These are phyloP conservation scores for Huntiella abstrusa DNA, from an alignment of 2,329 filamentous ascomycete genomes.

Conservation along the genomic window DNA sequence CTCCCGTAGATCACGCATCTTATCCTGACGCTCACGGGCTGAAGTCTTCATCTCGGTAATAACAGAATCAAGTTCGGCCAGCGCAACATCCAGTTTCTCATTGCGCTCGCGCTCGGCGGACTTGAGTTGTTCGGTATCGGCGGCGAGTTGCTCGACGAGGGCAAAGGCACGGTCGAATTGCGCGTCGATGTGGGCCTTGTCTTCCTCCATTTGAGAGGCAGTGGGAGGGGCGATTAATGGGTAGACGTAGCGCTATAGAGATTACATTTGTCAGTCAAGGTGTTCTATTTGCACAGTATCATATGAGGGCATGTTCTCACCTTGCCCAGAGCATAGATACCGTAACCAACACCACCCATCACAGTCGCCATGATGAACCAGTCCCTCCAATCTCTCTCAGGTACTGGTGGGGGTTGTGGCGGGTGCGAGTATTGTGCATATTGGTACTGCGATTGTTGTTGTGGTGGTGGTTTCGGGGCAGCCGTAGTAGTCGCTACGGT, in stretches of 20 bases:
- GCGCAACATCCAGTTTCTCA: constrained; percentile 59
- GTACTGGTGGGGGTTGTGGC: constrained; percentile 34
- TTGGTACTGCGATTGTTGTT: constrained; percentile 23
- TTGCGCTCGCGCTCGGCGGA: constrained; percentile 69
- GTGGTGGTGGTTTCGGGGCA: constrained; percentile 22
- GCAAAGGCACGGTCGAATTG: constrained; percentile 85
- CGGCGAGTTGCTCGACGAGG: constrained; percentile 76
- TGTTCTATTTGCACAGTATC: neutral
- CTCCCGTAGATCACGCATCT: constrained; percentile 67
- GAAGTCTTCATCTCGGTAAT: constrained; percentile 66
- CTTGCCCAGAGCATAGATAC: constrained; percentile 73
- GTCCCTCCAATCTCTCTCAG: constrained; percentile 85
- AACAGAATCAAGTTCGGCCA: constrained; percentile 70
- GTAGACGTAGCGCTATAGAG: constrained; percentile 59
- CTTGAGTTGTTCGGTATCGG: constrained; percentile 80
- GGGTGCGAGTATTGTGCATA: constrained; percentile 28
- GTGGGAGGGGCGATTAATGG: constrained; percentile 87
- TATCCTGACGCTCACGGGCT: constrained; percentile 67
- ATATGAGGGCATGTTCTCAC: constrained; percentile 23
- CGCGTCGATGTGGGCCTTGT: constrained; percentile 83
- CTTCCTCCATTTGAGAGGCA: constrained; percentile 78
- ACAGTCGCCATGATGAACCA: constrained; percentile 99
- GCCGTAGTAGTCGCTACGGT: constrained; percentile 43
- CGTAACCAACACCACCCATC: constrained; percentile 74
- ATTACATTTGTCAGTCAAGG: constrained; percentile 3